Evolutionary conservation across 2,329 filamentous ascomycete species (phyloP), one percentile per base, ranked within the genome.

Genomic region (Sporothrix brasiliensis): DNA sequence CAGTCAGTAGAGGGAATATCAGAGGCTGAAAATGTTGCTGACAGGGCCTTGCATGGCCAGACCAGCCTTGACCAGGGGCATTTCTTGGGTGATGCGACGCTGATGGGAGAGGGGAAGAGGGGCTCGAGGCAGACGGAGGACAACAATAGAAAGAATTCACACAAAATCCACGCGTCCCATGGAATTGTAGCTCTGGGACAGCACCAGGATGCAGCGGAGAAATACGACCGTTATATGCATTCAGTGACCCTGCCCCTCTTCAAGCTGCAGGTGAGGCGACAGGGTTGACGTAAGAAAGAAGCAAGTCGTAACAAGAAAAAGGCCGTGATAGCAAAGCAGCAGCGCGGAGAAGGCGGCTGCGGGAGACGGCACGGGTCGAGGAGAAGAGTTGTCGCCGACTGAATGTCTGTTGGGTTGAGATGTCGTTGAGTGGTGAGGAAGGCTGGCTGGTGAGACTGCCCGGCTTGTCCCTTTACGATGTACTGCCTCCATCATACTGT

Each of bases 31-130:
- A 56, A 16, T 14, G 44, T 49, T 49, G 44, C 6, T 49, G 44
- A 19, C 44, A 49, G 44, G 27, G 9, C 27, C 27, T 30, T 5
- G 9, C 6, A 10, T 41, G 39, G 34, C 19, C 56, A 41, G 30
- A 54, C 56, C 56, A 60, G 2, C 4, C 6, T 41, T 60, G 56
- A 41, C 30, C 56, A 41, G 34, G 56, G 56, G 30, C 34, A 41
- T 13, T 4, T 60, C 16, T 41, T 21, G 56, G 56, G 41, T 60
- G 56, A 60, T 60, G 56, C 19, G n/a, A 60, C 56, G 30, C 56
- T 60, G 56, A 9, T 54, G 52, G 14, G 52, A 30, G 27, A 34
- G 13, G 14, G 4, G 24, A 24, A 16, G 9, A 39, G 11, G 34
- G 5, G 34, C 34, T 34, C 34, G 34, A 34, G 34, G 7, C 7